Conservation (phyloP, 805 yeast species). For the Ogataea naganishii region DNA sequence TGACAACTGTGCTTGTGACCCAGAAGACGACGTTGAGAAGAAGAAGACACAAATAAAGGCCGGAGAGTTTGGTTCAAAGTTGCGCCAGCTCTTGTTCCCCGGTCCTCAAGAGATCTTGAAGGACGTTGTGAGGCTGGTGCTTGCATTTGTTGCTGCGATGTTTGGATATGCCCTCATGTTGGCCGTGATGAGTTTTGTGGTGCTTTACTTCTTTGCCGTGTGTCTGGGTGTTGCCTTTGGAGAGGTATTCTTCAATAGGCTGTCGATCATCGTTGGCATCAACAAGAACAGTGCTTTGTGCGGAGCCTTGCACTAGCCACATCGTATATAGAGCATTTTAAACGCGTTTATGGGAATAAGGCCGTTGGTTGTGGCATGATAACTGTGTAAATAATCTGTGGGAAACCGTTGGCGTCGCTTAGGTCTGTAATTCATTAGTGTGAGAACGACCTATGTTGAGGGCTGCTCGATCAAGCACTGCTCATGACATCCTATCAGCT, state of each 20-base stretch:
- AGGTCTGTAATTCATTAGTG: no score
- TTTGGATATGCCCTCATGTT: conserved; percentile 68
- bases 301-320: conserved; percentile 21
- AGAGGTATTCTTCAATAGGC: conserved; percentile 59
- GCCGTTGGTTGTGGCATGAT: no score
- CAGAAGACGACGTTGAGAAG: conserved; percentile 13
- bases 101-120: conserved; percentile 29
- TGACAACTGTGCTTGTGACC: conserved; percentile 27
- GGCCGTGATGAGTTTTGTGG: conserved; percentile 65
- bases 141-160: conserved; percentile 56
- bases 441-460: no score
- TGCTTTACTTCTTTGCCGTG: conserved; percentile 66
- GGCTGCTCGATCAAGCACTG: no score
- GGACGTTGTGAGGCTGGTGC: conserved; percentile 45
- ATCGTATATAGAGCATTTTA: no score
- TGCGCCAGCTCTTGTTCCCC: conserved; percentile 24
- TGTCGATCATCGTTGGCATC: conserved; percentile 30
- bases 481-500: no score
- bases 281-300: conserved; percentile 25
- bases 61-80: conserved; percentile 5
- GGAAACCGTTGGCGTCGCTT: no score
- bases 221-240: conserved; percentile 63
- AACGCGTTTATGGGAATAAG: no score
- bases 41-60: conserved; percentile 5
- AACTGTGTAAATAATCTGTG: no score